A percentile compares a stretch with the other conserved stretches of the same genome.
phyloP scores from a whole-genome alignment of 768 basidiomycete genomes.

The Cytidiella melzeri region DNA sequence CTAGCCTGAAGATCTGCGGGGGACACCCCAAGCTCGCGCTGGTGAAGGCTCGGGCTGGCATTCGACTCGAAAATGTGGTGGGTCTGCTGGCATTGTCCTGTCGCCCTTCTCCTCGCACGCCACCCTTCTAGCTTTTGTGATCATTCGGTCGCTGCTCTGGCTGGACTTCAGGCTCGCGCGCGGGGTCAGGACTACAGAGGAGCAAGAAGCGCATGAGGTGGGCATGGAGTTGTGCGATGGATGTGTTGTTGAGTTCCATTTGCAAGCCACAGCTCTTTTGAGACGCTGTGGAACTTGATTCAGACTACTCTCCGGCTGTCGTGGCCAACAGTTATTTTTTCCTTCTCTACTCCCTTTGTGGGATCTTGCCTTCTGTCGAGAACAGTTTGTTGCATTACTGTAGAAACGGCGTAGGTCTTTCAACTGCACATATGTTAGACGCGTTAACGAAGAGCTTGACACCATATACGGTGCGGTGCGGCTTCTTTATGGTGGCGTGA shows the following conservation, averaged over 20 bases:
- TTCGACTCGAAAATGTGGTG: neutral
- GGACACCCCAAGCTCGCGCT: neutral
- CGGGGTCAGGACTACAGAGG: no score
- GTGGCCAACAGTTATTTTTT: neutral
- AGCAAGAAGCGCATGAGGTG: neutral
- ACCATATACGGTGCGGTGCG: neutral
- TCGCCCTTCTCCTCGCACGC: no score
- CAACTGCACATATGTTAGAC: neutral
- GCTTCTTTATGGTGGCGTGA: neutral
- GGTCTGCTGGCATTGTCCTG: no score
- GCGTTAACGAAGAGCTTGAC: neutral
- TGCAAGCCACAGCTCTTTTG: neutral
- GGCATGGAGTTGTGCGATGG: neutral
- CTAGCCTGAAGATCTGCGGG: neutral
- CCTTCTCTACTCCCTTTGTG: neutral
- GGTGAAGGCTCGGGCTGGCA: neutral
- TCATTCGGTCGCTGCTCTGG: no score
- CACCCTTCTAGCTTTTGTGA: no score
- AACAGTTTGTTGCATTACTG: neutral
- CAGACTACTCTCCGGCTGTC: conserved; percentile 2
- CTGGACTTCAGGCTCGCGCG: no score
- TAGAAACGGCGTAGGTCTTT: neutral
- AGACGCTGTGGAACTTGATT: neutral
- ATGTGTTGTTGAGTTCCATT: neutral
- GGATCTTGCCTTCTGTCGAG: no score